Base-by-base conservation (phyloP, 768 basidiomycete species). In the Gloeopeniophorella convolvens region DNA sequence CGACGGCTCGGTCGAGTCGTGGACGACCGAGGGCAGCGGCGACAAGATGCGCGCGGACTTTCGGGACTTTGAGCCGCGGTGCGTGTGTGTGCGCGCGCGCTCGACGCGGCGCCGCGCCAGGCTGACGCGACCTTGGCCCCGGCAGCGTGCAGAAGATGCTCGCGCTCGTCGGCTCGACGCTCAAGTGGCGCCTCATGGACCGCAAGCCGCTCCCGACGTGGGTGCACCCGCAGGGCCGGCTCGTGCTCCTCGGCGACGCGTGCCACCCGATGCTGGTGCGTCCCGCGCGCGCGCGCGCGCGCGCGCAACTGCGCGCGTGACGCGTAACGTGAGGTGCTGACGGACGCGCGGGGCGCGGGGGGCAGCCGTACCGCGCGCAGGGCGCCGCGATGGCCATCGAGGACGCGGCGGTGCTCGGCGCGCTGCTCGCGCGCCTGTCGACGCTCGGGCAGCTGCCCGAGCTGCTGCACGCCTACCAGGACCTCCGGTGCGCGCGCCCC, bases 401-500 rank as follows among this genome's bases (percentile, higher is more conserved):
- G 60, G 79, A 77, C 55, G 72, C 70, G 0, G 73, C 75, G 0
- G 72, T 75, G 9, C 61, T 77, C 18, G 68, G 68, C 13, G 63
- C 70, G 45, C 68, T 82, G 12, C 70, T 83, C 56, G 75, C 76
- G 0, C 72, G 63, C 20, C 58, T 83, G 37, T 66, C 73, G 0
- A 62, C 65, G 21, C 62, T 55, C 18, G 41, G 63, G 0, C 79
- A 82, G 58, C 69, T 81, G 9, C 48, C 55, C 1, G 60, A 68
- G 3, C 65, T 82, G 13, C 64, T 83, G 10, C 65, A 63, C 9
- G 79, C 76, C 0, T 83, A 82, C 56, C 64, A 82, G 50, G 57
- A 59, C 3, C 69, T 83, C 15, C 77, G 81, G 57, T 58, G 27
- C 40, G 41, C 27, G 9, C 20, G 3, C 13, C 39, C 8, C 15